Evolutionary conservation across 78 protist species (phyloP).

Genomic region (Protostelium mycophagum): DNA sequence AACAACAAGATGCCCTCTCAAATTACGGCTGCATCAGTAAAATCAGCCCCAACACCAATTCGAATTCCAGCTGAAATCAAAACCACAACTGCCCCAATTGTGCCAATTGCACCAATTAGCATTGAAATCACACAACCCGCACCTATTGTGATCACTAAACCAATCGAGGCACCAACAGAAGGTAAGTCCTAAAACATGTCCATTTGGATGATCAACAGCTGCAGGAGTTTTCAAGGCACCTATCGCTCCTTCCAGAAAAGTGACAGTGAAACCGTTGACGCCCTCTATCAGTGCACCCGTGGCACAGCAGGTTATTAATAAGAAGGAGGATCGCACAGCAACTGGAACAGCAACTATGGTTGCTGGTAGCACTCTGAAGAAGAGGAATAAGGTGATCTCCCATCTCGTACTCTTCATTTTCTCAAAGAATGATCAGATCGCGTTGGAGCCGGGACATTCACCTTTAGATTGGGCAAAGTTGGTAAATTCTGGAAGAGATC

Average conservation of each 20-base stretch:
- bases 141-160: not conserved
- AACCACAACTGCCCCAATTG: not conserved
- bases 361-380: not conserved
- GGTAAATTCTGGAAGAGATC: not conserved
- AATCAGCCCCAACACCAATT: not conserved
- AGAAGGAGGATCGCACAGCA: no score
- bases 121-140: not conserved
- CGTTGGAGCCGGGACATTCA: not conserved
- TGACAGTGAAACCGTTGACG: not conserved
- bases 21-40: not conserved
- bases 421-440: not conserved
- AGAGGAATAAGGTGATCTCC: not conserved
- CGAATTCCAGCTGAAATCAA: not conserved
- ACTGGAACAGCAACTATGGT: not conserved
- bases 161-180: not conserved
- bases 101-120: not conserved
- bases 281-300: not conserved
- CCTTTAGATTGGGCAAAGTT: not conserved
- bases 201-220: not conserved
- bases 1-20: no score
- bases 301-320: no score
- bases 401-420: not conserved
- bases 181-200: not conserved
- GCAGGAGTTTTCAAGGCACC: not conserved
- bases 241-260: not conserved